Evolutionary conservation across 306 rosid genomes (phyloP).

Genomic region (Pyrus bretschneideri): DNA sequence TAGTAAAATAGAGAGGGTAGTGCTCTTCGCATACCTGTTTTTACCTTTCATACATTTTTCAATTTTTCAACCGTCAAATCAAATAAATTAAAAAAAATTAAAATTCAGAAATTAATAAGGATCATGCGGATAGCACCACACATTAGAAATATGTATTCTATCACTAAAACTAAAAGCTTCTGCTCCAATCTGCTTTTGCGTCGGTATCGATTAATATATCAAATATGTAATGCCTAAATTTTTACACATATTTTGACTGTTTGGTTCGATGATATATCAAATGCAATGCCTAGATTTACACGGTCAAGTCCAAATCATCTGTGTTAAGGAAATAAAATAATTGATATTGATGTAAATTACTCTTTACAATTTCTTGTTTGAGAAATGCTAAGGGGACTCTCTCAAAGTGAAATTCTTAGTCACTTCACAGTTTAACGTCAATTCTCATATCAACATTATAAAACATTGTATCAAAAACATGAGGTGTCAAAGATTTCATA

Average conservation of each 20-base stretch:
- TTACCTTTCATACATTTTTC: accelerated
- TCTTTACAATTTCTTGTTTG: neutral
- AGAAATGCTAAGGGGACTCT: too few species aligned
- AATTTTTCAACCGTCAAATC: too few species aligned
- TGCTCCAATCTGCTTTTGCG: neutral
- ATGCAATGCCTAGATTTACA: neutral
- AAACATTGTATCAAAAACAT: too few species aligned
- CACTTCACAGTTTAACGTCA: too few species aligned
- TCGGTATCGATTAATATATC: neutral
- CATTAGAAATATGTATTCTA: neutral
- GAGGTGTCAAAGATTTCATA: accelerated
- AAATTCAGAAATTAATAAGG: too few species aligned
- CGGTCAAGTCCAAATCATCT: neutral
- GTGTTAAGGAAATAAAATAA: too few species aligned
- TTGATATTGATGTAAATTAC: neutral
- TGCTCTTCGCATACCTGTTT: too few species aligned
- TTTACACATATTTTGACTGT: neutral
- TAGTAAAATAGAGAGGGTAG: too few species aligned
- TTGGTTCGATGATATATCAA: neutral
- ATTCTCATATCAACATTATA: too few species aligned
- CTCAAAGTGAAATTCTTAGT: too few species aligned
- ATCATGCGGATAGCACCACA: too few species aligned
- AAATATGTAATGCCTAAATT: neutral
- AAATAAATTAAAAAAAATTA: too few species aligned
- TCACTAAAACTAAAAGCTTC: neutral